These are phyloP conservation scores for Calonectria pseudoturangicola DNA, from an alignment of 2,329 filamentous ascomycete species.

Conservation along the genomic window DNA sequence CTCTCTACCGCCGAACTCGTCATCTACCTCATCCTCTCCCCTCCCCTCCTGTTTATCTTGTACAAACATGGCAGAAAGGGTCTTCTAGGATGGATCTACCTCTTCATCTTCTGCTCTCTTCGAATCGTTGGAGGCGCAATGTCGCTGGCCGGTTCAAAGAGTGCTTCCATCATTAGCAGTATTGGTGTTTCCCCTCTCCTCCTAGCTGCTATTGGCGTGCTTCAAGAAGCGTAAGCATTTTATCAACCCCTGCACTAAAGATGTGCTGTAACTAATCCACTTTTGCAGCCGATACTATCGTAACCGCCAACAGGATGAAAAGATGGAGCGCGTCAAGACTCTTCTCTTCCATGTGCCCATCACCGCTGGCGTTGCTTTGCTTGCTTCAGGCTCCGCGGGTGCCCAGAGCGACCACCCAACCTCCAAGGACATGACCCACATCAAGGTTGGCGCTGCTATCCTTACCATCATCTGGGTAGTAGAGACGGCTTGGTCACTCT, in stretches of 20 bases:
- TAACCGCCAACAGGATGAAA: slow-evolving; percentile 10
- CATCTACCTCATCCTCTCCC: slow-evolving; percentile 19
- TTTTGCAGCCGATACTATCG: background rate
- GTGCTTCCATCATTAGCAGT: background rate
- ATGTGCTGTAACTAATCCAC: background rate
- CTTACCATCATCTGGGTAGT: background rate
- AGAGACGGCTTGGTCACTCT: background rate
- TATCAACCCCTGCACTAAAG: too few species aligned
- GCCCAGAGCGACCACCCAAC: slow-evolving; percentile 13
- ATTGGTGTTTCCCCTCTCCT: slow-evolving; percentile 5
- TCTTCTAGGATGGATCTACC: background rate
- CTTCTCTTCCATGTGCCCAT: slow-evolving; percentile 9
- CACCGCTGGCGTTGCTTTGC: slow-evolving; percentile 4
- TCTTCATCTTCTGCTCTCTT: slow-evolving; percentile 12
- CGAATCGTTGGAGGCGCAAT: slow-evolving; percentile 7
- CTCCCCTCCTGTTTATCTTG: background rate
- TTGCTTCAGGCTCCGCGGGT: background rate
- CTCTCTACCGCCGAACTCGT: slow-evolving; percentile 2
- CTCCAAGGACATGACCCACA: slow-evolving; percentile 9
- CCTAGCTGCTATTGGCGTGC: slow-evolving; percentile 1
- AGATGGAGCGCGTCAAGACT: slow-evolving; percentile 10
- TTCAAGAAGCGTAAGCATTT: slow-evolving; percentile 5
- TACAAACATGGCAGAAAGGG: slow-evolving; percentile 21
- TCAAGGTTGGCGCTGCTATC: slow-evolving; percentile 4
- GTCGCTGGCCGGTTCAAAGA: background rate